These are phyloP conservation scores for Phytophthora fragariae DNA, from an alignment of 352 stramenopile species.

Conservation along the genomic window DNA sequence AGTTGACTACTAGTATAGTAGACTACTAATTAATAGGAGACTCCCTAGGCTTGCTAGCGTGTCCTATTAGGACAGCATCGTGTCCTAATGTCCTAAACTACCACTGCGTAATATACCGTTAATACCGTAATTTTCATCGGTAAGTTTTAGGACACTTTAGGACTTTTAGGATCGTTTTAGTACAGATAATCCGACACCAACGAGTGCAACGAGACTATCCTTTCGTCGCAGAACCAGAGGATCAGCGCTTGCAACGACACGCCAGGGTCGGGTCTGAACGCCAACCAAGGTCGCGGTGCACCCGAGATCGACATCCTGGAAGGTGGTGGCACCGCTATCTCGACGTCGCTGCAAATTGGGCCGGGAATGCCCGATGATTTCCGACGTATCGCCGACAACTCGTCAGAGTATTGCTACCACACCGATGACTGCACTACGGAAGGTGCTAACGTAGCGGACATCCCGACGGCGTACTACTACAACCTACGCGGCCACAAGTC, in stretches of 20 bases:
- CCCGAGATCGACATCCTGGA: constrained; percentile 44
- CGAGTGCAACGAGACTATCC: constrained; percentile 68
- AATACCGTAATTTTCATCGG: too few relatives aligned
- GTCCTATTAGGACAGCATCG: too few relatives aligned
- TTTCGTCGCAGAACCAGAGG: constrained; percentile 38
- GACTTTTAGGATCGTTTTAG: too few relatives aligned
- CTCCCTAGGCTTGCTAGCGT: too few relatives aligned
- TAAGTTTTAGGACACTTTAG: too few relatives aligned
- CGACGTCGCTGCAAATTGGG: constrained; percentile 82
- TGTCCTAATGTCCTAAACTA: too few relatives aligned
- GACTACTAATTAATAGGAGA: too few relatives aligned
- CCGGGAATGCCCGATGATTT: constrained; percentile 55
- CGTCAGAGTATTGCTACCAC: constrained; percentile 43
- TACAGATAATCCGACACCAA: too few relatives aligned
- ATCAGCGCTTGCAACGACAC: constrained; percentile 82
- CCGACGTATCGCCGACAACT: constrained; percentile 29
- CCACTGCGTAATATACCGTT: too few relatives aligned
- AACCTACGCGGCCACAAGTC: constrained; percentile 36
- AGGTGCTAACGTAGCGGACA: constrained; percentile 41
- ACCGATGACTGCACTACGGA: constrained; percentile 35
- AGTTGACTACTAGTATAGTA: too few relatives aligned
- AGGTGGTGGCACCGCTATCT: constrained; percentile 49
- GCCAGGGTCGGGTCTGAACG: constrained; percentile 89
- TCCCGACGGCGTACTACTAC: constrained; percentile 38
- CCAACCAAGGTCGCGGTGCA: constrained; percentile 37